A percentile compares a stretch with the other conserved stretches of the same genome.
phyloP scores from a whole-genome alignment of 2,329 filamentous ascomycete species.

The Escovopsis sp. region DNA sequence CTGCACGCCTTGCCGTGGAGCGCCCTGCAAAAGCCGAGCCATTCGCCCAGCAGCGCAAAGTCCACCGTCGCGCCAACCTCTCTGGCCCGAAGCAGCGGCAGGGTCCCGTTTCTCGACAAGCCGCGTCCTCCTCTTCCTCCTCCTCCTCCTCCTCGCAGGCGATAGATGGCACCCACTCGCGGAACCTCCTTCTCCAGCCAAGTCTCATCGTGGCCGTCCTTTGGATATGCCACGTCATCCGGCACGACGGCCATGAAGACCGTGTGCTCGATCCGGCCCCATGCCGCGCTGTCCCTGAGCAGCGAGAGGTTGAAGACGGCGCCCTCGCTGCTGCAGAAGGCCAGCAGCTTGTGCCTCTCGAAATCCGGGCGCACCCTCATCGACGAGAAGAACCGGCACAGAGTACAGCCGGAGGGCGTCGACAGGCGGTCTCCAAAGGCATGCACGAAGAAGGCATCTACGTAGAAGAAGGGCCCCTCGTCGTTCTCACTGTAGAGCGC shows the following conservation, averaged over 20 bases:
- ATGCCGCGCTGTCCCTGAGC: slow-evolving; percentile 1
- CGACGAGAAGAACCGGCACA: slow-evolving; percentile 2
- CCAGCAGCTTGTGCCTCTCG: slow-evolving; percentile 3
- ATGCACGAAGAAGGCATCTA: slow-evolving; percentile 4
- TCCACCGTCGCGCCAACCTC: background rate
- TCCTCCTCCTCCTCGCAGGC: background rate
- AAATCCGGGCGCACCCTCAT: background rate
- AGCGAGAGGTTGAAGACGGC: slow-evolving; percentile 1
- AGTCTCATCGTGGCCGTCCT: background rate
- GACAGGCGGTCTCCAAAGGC: slow-evolving; percentile 2
- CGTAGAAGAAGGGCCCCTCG: slow-evolving; percentile 1
- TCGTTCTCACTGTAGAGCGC: background rate
- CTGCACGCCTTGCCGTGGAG: background rate
- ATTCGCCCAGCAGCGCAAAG: slow-evolving; percentile 1
- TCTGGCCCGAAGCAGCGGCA: background rate
- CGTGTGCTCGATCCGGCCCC: slow-evolving; percentile 1
- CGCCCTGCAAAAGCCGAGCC: slow-evolving; percentile 1
- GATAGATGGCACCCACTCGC: slow-evolving; percentile 3
- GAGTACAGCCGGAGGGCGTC: background rate
- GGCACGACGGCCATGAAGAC: slow-evolving; percentile 5
- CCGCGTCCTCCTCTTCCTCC: background rate
- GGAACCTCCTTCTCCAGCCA: slow-evolving; percentile 5
- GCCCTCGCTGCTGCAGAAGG: slow-evolving; percentile 4
- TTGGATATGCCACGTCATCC: background rate
- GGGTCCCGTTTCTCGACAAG: background rate